Conservation (phyloP, 2,329 filamentous ascomycete genomes). For the Aspergillus brunneoviolaceus region DNA sequence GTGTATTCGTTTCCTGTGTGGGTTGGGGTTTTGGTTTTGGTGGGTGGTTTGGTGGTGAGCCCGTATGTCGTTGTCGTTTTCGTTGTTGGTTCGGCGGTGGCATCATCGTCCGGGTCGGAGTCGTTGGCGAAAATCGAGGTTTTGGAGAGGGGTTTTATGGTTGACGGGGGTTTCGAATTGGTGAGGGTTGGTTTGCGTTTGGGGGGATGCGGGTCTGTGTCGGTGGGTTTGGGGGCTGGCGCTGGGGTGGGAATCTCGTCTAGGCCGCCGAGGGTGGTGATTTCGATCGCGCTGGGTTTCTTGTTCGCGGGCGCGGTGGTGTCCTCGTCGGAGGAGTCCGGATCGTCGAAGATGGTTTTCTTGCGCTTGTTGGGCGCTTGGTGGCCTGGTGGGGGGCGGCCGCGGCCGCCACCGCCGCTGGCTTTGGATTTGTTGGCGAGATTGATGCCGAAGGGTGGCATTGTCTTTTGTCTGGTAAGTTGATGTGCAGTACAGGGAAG, state of each 20-base stretch:
- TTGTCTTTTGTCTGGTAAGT: background rate
- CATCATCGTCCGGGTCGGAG: conserved; percentile 31
- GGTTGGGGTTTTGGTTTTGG: conserved; percentile 13
- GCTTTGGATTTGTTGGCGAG: conserved; percentile 36
- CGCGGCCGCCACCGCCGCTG: conserved; percentile 29
- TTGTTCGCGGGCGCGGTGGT: conserved; percentile 11
- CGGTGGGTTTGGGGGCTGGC: too few species aligned
- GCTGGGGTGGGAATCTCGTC: conserved; percentile 18
- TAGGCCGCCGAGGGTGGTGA: conserved; percentile 42
- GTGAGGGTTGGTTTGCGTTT: conserved; percentile 37
- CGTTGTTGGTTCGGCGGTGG: conserved; percentile 6
- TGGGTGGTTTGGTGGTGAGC: conserved; percentile 19
- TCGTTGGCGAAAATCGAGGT: conserved; percentile 40
- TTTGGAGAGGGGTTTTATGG: conserved; percentile 35
- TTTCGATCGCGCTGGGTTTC: conserved; percentile 31
- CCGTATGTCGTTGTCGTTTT: conserved; percentile 17
- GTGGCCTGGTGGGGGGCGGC: conserved; percentile 1
- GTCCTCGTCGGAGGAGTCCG: conserved; percentile 35
- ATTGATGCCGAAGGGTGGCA: conserved; percentile 45
- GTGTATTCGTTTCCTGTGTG: conserved; percentile 29
- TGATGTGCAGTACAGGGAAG: background rate
- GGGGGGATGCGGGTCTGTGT: conserved; percentile 23
- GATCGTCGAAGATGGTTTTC: conserved; percentile 48
- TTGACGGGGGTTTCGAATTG: conserved; percentile 15
- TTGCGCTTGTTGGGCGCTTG: conserved; percentile 45